Conservation (phyloP, 306 rosid species). For the Pterocarpus santalinus region DNA sequence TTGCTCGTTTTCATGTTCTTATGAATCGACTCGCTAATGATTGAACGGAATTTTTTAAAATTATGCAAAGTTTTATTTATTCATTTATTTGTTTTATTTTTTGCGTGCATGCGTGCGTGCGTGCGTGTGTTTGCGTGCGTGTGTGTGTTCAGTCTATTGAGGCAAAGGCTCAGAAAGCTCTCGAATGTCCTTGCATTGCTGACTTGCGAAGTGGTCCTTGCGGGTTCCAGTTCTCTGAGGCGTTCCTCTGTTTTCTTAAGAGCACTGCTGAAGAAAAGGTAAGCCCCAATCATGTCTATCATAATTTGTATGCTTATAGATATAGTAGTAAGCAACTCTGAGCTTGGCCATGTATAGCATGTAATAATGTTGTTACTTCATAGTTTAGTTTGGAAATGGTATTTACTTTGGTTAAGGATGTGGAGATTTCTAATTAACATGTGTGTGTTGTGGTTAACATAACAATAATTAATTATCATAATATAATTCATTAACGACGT, state of each 20-base stretch:
- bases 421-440: no score
- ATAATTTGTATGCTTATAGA: no score
- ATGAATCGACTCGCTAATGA: conserved; percentile 30
- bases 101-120: no score
- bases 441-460: no score
- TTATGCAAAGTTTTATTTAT: conserved; percentile 20
- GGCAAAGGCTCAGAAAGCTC: conserved; percentile 83
- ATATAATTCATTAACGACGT: no score
- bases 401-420: background rate
- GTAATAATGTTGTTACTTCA: background rate
- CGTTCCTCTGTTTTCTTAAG: conserved; percentile 89
- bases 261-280: conserved; percentile 93
- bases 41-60: conserved; percentile 28
- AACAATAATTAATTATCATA: background rate
- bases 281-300: background rate
- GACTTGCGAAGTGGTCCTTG: conserved; percentile 84
- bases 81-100: no score
- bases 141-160: conserved; percentile 75
- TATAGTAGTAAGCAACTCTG: no score
- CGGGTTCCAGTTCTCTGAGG: conserved; percentile 83
- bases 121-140: no score
- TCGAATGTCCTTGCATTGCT: conserved; percentile 95
- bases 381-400: background rate
- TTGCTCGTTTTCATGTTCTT: conserved; percentile 16
- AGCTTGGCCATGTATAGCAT: no score